A percentile compares a stretch with the other conserved stretches of the same genome.
phyloP scores from a whole-genome alignment of 2,329 filamentous ascomycete genomes.

The Epichloe typhina region DNA sequence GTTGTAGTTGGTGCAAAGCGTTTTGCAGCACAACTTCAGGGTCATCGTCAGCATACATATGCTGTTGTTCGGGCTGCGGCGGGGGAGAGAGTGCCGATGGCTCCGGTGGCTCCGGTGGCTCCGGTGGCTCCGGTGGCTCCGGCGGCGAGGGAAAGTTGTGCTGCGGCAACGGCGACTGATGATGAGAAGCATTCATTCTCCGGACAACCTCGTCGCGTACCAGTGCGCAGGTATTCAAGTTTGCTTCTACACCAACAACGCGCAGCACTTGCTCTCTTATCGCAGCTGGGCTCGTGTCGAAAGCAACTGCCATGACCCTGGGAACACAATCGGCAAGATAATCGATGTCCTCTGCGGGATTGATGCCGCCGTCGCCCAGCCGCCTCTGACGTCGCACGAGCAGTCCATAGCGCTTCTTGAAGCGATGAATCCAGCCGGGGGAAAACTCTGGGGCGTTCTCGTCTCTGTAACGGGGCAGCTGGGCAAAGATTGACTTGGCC shows the following conservation, averaged over 20 bases:
- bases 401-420: conserved; percentile 50
- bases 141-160: conserved; percentile 4
- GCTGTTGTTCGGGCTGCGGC: not conserved
- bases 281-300: conserved; percentile 45
- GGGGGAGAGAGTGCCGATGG: not conserved
- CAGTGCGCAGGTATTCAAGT: conserved; percentile 39
- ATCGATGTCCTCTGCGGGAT: conserved; percentile 41
- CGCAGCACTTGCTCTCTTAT: conserved; percentile 45
- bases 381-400: conserved; percentile 43
- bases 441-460: conserved; percentile 49
- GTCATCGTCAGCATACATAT: conserved; percentile 37
- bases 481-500: conserved; percentile 44
- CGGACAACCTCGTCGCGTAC: conserved; percentile 45
- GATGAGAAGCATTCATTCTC: conserved; percentile 14
- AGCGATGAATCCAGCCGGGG: conserved; percentile 52
- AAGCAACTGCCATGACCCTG: conserved; percentile 42
- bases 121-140: conserved; percentile 12
- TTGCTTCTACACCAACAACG: conserved; percentile 41
- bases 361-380: conserved; percentile 31
- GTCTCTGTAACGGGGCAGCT: conserved; percentile 47
- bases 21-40: conserved; percentile 46
- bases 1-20: conserved; percentile 43
- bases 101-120: conserved; percentile 6
- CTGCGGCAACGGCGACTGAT: conserved; percentile 11
- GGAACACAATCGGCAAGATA: conserved; percentile 49